Base-by-base conservation (phyloP, 768 basidiomycete species). In the Phlebiopsis flavidoalba region DNA sequence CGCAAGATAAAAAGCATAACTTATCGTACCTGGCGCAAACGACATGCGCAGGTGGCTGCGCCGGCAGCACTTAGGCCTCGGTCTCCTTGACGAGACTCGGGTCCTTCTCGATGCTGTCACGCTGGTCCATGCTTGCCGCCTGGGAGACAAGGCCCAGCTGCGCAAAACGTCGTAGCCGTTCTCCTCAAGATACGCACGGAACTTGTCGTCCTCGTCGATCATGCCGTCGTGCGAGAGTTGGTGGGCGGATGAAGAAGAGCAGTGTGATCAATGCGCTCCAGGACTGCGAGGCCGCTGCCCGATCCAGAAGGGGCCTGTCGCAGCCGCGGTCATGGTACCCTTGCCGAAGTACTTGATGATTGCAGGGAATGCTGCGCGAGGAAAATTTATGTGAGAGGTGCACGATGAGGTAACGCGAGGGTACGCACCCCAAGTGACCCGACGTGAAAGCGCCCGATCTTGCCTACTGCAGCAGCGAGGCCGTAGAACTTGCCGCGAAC, bases 251-350 rank as follows among this genome's bases (percentile, higher is more conserved):
- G 73, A 91, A 86, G 72, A 91, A 71, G 64, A 86, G 79, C 0
- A n/a, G n/a, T n/a, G 87, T 86, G 64, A 93, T 74, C 8, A 85
- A 21, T 2, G 95, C 94, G 61, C 89, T 91, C n/a, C 54, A 93
- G 63, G 50, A 96, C 64, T 3, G 93, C 93, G 52, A 97, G 80
- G 43, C 86, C 88, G 65, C 89, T 90, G n/a, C 80, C n/a, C 92
- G 63, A 93, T 71, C 89, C 88, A 93, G 82, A 93, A 93, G 14
- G 91, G 91, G 19, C 92, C 91, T 0, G 93, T 93, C 69, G 89
- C 87, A n/a, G 53, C 87, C 89, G 62, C 75, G 79, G 40, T 74
- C 70, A 24, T n/a, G n/a, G 81, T 73, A 12, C 55, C 64, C 1
- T 79, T 8, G 5, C 86, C 86, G 62, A 91, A 91, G 21, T 80